Evolutionary conservation across 1,139 yeast species (phyloP), one percentile per base, ranked within the genome.

Genomic region (Candida pseudoviswanathii): DNA sequence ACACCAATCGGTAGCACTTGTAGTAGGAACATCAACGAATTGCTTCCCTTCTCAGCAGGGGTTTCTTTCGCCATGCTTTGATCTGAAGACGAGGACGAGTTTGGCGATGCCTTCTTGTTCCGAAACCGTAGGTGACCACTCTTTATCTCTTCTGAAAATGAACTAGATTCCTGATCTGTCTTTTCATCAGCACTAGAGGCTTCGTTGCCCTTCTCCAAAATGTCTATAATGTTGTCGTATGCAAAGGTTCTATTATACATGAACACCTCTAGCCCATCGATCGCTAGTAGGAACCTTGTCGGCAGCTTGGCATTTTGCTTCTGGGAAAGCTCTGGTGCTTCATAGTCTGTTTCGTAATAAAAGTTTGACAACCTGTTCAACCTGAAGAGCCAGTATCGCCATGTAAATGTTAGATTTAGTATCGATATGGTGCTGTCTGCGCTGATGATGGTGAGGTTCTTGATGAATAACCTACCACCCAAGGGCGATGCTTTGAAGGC

Each of bases 381-480:
- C 4, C 72, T 71, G 48, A 89, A 60, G 21, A 75, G 71, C 98
- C 98, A 94, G 64, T 90, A 94, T 52, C 96, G 67, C 98, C 98
- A 94, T 0, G 96, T 89, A 31, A 94, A 63, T 55, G 83, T 81
- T 3, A 92, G 85, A 54, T 85, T 85, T 24, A 88, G 76, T 2
- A 89, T 75, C 5, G 90, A 80, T 1, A 89, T 64, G 2, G 96
- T 82, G 54, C 82, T 82, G 66, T 92, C 87, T 44, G 82, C 75
- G 9, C 90, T 87, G 8, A 86, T 80, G 24, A 89, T 74, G 1
- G 89, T 80, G 29, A 91, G 63, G 62, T 91, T 90, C 58, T 86
- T 88, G 61, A 91, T 82, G 63, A 88, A 82, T 2, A 94, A 51
- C 33, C 96, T 78, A 0, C 98, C 98, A 1, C 92, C 96, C 1